Evolutionary conservation across 345 rosid genomes (phyloP).

Genomic region (Raphanus sativus): DNA sequence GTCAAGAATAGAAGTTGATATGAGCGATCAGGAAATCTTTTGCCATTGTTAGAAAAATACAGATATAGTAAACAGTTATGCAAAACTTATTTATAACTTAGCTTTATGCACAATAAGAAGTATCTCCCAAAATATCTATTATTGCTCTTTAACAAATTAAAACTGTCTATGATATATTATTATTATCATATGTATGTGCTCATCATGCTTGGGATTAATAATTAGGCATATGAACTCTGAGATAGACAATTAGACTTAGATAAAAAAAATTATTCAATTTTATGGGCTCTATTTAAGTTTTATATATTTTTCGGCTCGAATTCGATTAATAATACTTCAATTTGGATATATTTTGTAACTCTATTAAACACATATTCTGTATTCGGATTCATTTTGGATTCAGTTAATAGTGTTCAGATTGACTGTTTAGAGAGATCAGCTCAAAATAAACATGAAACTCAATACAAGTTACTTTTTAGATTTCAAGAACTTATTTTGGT

Average conservation of each 20-base stretch:
- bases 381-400: background rate
- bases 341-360: background rate
- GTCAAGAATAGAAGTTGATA: conserved; percentile 30
- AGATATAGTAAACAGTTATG: conserved; percentile 14
- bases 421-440: background rate
- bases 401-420: background rate
- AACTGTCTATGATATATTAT: background rate
- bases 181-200: background rate
- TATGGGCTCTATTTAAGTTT: background rate
- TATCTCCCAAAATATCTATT: background rate
- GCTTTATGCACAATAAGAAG: background rate
- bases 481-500: background rate
- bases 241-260: background rate
- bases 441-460: background rate
- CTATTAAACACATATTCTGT: background rate
- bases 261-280: background rate
- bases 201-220: background rate
- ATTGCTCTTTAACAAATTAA: background rate
- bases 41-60: conserved; percentile 16
- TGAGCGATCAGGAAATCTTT: conserved; percentile 15
- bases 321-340: background rate
- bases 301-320: background rate
- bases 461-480: background rate
- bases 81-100: background rate
- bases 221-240: background rate